Evolutionary conservation across 148 eudicot genomes (phyloP).

Genomic region (Diospyros kaki): DNA sequence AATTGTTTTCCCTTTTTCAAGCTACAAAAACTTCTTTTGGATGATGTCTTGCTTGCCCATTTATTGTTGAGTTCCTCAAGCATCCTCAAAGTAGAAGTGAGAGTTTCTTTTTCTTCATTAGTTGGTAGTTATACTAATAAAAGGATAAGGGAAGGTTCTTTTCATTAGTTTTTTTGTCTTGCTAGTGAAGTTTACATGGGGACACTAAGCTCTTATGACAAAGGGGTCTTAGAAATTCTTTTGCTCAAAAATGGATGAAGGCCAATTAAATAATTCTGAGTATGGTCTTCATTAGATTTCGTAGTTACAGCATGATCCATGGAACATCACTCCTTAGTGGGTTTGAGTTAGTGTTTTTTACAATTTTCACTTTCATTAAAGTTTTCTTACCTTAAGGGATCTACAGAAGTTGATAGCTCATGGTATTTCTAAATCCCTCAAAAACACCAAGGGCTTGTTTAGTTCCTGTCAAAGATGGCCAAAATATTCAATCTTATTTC

Average conservation of each 20-base stretch:
- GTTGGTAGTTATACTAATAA: too few relatives aligned
- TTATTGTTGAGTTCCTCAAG: background rate
- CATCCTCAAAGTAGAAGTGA: background rate
- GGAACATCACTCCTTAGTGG: background rate
- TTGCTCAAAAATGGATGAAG: conserved; percentile 3
- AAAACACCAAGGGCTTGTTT: background rate
- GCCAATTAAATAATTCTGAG: background rate
- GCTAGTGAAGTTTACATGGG: background rate
- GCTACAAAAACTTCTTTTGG: background rate
- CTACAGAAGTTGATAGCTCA: background rate
- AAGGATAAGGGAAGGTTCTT: background rate
- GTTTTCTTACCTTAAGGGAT: background rate
- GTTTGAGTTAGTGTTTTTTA: background rate
- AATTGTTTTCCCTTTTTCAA: background rate
- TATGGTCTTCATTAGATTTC: background rate
- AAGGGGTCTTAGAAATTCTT: background rate
- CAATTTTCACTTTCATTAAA: background rate
- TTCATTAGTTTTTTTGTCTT: background rate
- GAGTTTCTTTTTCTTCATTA: background rate
- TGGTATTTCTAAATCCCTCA: background rate
- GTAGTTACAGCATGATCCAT: background rate
- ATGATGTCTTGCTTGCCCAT: background rate
- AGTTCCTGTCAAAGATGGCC: too few relatives aligned
- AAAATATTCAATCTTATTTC: too few relatives aligned
- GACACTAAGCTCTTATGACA: background rate